phyloP scores from a whole-genome alignment of 768 basidiomycete genomes.

The Naematelia encephala region DNA sequence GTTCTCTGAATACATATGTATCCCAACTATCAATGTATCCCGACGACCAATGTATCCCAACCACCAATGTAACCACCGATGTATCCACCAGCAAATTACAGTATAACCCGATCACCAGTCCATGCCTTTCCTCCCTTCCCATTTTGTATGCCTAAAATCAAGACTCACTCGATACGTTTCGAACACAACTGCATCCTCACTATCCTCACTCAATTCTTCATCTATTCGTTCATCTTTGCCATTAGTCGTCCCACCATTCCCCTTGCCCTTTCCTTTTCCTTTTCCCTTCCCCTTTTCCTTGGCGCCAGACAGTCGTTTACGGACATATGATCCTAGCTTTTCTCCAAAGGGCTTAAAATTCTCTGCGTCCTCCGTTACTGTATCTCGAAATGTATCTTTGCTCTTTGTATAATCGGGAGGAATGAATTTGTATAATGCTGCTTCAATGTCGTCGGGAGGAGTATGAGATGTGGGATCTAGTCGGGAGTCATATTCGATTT shows the following conservation, averaged over 20 bases:
- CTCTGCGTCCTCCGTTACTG: conserved; percentile 72
- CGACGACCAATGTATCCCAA: too few species aligned
- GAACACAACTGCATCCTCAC: conserved; percentile 66
- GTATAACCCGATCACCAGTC: too few species aligned
- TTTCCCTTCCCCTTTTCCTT: conserved; percentile 59
- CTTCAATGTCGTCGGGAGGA: conserved; percentile 79
- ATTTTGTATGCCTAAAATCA: too few species aligned
- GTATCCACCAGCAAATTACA: too few species aligned
- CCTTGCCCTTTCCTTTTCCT: conserved; percentile 55
- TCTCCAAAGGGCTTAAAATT: conserved; percentile 74
- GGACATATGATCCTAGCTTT: conserved; percentile 71
- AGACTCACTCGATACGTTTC: conserved; percentile 84
- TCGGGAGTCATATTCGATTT: conserved; percentile 65
- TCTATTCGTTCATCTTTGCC: conserved; percentile 12
- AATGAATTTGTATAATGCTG: conserved; percentile 70
- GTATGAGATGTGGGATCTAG: conserved; percentile 57
- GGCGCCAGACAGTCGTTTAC: conserved; percentile 49
- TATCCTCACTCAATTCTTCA: conserved; percentile 53
- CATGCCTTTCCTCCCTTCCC: too few species aligned
- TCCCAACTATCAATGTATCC: too few species aligned
- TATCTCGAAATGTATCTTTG: conserved; percentile 63
- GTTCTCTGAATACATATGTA: not conserved
- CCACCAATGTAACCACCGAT: too few species aligned
- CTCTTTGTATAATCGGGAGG: conserved; percentile 71
- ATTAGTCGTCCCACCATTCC: conserved; percentile 57